These are phyloP conservation scores for Phytopythium kandeliae DNA, from an alignment of 352 stramenopile species.

Conservation along the genomic window DNA sequence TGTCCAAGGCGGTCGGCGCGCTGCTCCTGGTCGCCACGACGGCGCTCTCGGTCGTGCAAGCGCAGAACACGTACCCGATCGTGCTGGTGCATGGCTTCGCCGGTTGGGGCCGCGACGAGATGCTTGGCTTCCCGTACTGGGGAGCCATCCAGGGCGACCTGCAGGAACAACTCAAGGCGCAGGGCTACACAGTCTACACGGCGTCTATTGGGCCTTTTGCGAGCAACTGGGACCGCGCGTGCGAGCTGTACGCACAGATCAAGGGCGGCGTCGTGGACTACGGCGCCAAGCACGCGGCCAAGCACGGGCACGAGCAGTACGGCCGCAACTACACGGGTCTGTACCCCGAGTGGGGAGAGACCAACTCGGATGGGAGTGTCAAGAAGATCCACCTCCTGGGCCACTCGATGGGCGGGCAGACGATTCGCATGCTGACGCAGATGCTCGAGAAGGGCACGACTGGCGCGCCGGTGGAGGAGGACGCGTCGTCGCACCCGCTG, in stretches of 20 bases:
- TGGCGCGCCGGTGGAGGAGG: constrained; percentile 27
- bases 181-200: constrained; percentile 44
- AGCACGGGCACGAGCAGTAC: constrained; percentile 27
- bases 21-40: neutral
- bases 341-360: constrained; percentile 50
- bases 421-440: constrained; percentile 45
- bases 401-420: constrained; percentile 74
- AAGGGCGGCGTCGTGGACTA: constrained; percentile 47
- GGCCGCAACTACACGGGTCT: constrained; percentile 41
- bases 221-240: constrained; percentile 58
- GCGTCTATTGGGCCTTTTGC: constrained; percentile 43
- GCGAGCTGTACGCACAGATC: constrained; percentile 55
- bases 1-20: too few species aligned
- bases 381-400: constrained; percentile 69
- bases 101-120: constrained; percentile 35
- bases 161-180: constrained; percentile 25
- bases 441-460: constrained; percentile 25
- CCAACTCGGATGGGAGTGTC: constrained; percentile 30
- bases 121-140: constrained; percentile 45
- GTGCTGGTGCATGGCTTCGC: constrained; percentile 51
- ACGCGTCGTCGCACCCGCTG: constrained; percentile 24
- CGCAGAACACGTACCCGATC: constrained; percentile 38
- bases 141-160: constrained; percentile 37
- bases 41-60: neutral
- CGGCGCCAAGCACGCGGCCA: constrained; percentile 26